Percentiles rank a stretch among this genome's conserved stretches.
Evolutionary conservation across 2,329 filamentous ascomycete genomes (phyloP).

Genomic region (Zarea fungicola): DNA sequence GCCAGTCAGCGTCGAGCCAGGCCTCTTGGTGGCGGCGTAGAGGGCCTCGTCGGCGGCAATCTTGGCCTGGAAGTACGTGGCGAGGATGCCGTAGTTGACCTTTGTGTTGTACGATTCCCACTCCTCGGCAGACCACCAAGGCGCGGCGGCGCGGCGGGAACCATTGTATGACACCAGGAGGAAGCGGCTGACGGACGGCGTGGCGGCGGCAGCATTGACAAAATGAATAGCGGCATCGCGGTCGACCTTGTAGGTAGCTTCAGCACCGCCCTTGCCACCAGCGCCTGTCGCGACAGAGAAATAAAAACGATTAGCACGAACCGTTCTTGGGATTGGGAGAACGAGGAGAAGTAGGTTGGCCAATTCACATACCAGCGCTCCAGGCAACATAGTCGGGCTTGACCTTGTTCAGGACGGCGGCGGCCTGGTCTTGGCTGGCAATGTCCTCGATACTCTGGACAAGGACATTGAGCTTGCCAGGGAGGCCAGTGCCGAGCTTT

Average conservation of each 20-base stretch:
- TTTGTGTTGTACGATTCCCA: conserved; percentile 43
- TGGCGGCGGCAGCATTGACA: conserved; percentile 52
- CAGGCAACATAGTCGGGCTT: conserved; percentile 63
- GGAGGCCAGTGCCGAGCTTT: conserved; percentile 51
- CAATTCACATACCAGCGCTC: conserved; percentile 51
- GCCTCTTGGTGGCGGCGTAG: conserved; percentile 40
- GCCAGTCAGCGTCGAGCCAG: conserved; percentile 34
- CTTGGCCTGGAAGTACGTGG: conserved; percentile 56
- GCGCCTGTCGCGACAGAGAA: no score
- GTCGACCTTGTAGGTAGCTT: conserved; percentile 53
- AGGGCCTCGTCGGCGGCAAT: conserved; percentile 54
- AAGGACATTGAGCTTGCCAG: conserved; percentile 62
- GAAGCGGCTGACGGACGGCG: conserved; percentile 53
- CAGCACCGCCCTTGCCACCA: conserved; percentile 53
- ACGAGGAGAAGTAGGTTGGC: background rate
- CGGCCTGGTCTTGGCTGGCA: conserved; percentile 56
- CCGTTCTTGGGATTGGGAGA: background rate
- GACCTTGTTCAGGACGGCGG: conserved; percentile 55
- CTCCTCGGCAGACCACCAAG: conserved; percentile 50
- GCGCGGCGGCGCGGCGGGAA: conserved; percentile 44
- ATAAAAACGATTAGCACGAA: no score
- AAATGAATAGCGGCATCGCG: conserved; percentile 59
- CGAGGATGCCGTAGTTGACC: conserved; percentile 35
- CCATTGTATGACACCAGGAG: conserved; percentile 59
- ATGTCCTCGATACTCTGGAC: conserved; percentile 69